Evolutionary conservation across 306 rosid genomes (phyloP).

Genomic region (Amphicarpaea edgeworthii): DNA sequence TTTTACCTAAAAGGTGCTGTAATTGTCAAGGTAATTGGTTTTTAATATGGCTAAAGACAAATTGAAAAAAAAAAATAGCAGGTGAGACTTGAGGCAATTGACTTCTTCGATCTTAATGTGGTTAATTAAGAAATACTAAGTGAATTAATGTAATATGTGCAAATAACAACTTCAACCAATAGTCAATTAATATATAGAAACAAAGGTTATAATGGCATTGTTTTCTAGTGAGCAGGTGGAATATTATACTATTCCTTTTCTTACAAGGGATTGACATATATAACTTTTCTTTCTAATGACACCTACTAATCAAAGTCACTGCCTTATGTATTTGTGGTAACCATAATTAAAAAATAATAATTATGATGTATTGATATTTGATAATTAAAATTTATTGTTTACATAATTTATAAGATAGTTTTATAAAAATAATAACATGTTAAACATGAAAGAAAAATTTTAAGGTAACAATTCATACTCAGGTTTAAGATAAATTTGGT

Average conservation of each 20-base stretch:
- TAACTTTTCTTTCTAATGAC: background rate
- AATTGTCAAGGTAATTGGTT: background rate
- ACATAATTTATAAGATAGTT: too few species aligned
- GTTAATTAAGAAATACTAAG: conserved; percentile 1
- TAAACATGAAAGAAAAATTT: background rate
- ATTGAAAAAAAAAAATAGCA: background rate
- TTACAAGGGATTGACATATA: conserved; percentile 47
- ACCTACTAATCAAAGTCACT: conserved; percentile 6
- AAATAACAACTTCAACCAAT: conserved; percentile 3
- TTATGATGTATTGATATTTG: too few species aligned
- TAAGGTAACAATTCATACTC: background rate
- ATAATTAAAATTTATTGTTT: too few species aligned
- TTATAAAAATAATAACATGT: too few species aligned
- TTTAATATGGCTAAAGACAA: background rate
- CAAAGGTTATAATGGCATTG: conserved; percentile 6
- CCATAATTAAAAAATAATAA: too few species aligned
- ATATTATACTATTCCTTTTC: conserved; percentile 38
- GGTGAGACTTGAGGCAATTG: conserved; percentile 28
- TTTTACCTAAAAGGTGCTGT: background rate
- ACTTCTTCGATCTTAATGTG: conserved; percentile 1
- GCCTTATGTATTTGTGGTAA: background rate
- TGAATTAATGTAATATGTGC: background rate
- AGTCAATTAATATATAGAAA: too few species aligned
- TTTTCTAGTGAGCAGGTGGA: conserved; percentile 42
- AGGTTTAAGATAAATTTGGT: background rate